phyloP scores from a whole-genome alignment of 2,329 filamentous ascomycete species.

The Arthrinium phaeospermum region DNA sequence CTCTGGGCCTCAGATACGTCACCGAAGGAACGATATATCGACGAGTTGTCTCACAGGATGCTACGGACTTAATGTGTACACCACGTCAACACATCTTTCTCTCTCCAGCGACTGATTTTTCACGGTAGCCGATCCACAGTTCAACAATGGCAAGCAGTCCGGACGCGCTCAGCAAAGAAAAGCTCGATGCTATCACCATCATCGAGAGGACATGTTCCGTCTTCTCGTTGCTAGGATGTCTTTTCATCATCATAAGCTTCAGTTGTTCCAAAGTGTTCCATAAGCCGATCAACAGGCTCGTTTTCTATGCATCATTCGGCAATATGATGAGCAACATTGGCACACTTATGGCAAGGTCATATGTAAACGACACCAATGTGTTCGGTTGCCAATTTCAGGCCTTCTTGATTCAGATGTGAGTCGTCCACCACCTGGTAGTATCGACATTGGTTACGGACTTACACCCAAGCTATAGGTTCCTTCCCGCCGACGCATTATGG shows the following conservation, averaged over 20 bases:
- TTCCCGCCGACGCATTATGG: constrained; percentile 78
- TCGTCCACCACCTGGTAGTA: neutral
- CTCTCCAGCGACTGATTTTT: neutral
- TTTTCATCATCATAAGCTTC: constrained; percentile 77
- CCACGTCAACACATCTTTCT: neutral
- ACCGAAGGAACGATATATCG: neutral
- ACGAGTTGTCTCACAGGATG: neutral
- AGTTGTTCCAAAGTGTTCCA: constrained; percentile 71
- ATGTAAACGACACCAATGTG: constrained; percentile 53
- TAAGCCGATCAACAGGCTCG: constrained; percentile 85
- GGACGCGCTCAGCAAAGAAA: neutral
- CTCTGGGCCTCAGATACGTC: neutral
- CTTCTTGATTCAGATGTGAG: constrained; percentile 83
- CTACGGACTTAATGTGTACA: neutral
- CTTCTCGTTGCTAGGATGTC: constrained; percentile 72
- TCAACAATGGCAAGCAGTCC: neutral
- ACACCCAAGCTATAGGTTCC: constrained; percentile 61
- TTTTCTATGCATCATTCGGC: constrained; percentile 83
- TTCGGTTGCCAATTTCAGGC: constrained; percentile 74
- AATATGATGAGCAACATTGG: constrained; percentile 81
- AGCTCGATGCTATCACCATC: constrained; percentile 48
- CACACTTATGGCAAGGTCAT: constrained; percentile 73
- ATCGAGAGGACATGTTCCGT: constrained; percentile 73
- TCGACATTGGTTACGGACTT: constrained; percentile 10
- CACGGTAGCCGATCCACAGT: neutral